These are phyloP conservation scores for Phytophthora ramorum DNA, from an alignment of 352 stramenopile species.

Conservation along the genomic window DNA sequence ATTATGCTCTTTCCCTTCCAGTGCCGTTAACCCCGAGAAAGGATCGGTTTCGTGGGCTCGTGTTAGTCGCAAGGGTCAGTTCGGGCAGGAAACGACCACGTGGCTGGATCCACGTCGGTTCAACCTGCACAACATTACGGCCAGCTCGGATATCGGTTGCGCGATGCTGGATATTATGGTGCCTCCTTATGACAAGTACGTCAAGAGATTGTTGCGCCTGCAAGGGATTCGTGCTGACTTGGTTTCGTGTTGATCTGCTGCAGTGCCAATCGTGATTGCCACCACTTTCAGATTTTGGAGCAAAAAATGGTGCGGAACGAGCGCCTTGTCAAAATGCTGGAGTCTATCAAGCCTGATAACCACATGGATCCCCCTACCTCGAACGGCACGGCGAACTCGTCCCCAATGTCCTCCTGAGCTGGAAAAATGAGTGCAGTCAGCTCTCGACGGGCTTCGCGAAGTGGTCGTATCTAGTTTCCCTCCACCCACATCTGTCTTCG, in stretches of 20 bases:
- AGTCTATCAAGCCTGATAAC: conserved; percentile 72
- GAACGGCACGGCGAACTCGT: conserved; percentile 40
- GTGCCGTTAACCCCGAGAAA: conserved; percentile 44
- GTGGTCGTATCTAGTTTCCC: conserved; percentile 11
- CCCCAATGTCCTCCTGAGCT: conserved; percentile 41
- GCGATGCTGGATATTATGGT: conserved; percentile 87
- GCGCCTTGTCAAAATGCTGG: conserved; percentile 74
- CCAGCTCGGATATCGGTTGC: conserved; percentile 74
- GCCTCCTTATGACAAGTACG: conserved; percentile 87
- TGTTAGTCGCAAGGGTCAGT: conserved; percentile 68
- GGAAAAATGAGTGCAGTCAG: background rate
- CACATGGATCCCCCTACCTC: conserved; percentile 59
- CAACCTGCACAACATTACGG: conserved; percentile 84
- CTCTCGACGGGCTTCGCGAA: conserved; percentile 11
- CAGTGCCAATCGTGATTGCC: conserved; percentile 79
- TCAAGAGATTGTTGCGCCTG: background rate
- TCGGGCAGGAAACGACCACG: conserved; percentile 67
- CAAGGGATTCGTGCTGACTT: conserved; percentile 3
- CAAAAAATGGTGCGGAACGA: conserved; percentile 60
- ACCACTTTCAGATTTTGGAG: conserved; percentile 78
- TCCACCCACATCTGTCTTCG: conserved; percentile 9
- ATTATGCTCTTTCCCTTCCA: conserved; percentile 21
- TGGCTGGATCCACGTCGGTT: conserved; percentile 84
- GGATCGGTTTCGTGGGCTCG: conserved; percentile 65
- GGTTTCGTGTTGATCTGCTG: conserved; percentile 6